Evolutionary conservation across 2,329 filamentous ascomycete species (phyloP).

Genomic region (Akanthomyces dipterigenus): DNA sequence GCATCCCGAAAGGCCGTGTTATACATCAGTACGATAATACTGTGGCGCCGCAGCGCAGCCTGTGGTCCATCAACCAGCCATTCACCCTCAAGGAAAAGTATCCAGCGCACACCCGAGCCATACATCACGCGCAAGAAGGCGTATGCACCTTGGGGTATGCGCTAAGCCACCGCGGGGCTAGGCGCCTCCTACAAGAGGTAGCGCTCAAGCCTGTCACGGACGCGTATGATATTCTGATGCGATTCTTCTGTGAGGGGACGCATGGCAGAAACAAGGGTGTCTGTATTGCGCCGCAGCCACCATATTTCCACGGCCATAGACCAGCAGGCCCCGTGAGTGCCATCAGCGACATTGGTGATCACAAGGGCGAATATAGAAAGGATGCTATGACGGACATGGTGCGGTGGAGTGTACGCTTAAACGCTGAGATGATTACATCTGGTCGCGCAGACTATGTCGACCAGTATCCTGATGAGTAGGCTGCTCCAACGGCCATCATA

Average conservation of each 20-base stretch:
- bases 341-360: conserved; percentile 31
- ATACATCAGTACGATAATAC: conserved; percentile 27
- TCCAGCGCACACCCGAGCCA: conserved; percentile 35
- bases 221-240: conserved; percentile 38
- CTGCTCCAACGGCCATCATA: neutral
- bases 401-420: conserved; percentile 34
- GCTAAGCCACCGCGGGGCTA: conserved; percentile 36
- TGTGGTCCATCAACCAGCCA: conserved; percentile 28
- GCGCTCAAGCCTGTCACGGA: conserved; percentile 33
- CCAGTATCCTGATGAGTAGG: conserved; percentile 6
- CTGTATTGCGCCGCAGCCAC: conserved; percentile 35
- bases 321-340: conserved; percentile 27
- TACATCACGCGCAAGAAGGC: conserved; percentile 34
- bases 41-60: conserved; percentile 26
- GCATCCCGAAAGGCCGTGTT: conserved; percentile 24
- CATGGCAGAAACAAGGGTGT: conserved; percentile 27
- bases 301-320: conserved; percentile 40
- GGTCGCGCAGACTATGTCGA: conserved; percentile 25
- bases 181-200: conserved; percentile 35
- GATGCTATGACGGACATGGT: conserved; percentile 27
- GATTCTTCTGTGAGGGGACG: conserved; percentile 38
- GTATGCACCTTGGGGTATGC: conserved; percentile 39
- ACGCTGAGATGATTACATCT: conserved; percentile 30
- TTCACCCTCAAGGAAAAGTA: conserved; percentile 28
- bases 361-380: conserved; percentile 24